Evolutionary conservation across 169 alveolate species (phyloP).

Genomic region (Plasmodium coatneyi): DNA sequence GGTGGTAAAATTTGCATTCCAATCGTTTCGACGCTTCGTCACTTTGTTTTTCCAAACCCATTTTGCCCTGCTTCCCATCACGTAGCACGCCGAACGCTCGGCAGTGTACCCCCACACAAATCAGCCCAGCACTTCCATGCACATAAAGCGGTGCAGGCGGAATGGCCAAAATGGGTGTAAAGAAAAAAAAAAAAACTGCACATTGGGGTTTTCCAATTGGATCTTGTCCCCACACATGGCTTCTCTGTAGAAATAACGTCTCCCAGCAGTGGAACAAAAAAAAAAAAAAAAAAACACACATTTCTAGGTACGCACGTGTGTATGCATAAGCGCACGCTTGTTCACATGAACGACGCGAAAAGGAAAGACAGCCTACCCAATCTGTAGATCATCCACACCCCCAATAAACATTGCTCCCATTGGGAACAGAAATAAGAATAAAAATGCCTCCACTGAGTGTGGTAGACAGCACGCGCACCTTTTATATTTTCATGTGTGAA

Average conservation of each 20-base stretch:
- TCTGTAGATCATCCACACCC: neutral
- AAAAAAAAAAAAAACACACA: neutral
- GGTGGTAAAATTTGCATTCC: neutral
- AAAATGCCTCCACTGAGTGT: neutral
- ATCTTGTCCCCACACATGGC: neutral
- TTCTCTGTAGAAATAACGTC: neutral
- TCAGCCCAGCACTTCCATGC: neutral
- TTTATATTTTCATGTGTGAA: neutral
- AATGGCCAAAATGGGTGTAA: neutral
- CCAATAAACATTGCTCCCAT: neutral
- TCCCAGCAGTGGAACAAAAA: neutral
- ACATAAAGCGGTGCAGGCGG: neutral
- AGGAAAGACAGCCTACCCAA: neutral
- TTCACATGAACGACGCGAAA: neutral
- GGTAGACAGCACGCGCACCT: neutral
- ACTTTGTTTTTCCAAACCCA: neutral
- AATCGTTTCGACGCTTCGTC: neutral
- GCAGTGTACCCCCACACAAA: neutral
- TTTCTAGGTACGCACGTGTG: neutral
- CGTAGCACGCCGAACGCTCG: neutral
- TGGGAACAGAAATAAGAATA: neutral
- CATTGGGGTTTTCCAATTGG: neutral
- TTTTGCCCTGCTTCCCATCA: neutral
- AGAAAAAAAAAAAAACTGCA: neutral
- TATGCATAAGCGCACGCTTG: neutral